Base-by-base conservation (phyloP, 225 moss, liverwort and hornwort genomes). In the Bryoerythrophyllum caledonicum region DNA sequence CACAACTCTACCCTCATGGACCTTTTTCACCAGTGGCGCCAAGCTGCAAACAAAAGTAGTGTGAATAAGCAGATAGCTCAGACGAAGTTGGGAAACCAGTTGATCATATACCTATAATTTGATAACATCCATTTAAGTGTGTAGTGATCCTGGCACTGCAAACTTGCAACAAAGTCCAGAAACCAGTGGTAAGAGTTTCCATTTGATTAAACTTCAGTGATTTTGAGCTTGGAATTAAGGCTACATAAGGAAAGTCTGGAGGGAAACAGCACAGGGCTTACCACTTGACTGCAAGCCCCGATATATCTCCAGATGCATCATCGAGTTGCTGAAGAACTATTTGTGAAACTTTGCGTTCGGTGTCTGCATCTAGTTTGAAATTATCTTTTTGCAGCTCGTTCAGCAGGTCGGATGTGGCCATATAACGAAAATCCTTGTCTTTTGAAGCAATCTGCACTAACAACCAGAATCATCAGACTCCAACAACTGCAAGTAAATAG, bases 311-410 rank as follows among this genome's bases (percentile, higher is more conserved):
- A 71, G 99, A 99, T 35, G 95, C 93, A 87, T 99, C 99, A 86
- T 99, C 99, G 75, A 99, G 99, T 87, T 99, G 99, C 92, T 99
- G 99, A 74, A 99, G 90, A 76, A 99, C 99, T 85, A 99, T 99
- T 61, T 95, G 99, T 63, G 99, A 92, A 30, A 99, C 95, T 80
- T 99, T 99, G 54, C 99, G 95, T 82, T 99, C 99, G 68, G 95
- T 99, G 38, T 99, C 99, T 60, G 79, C 72, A 77, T 99, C 99
- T 80, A 93, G 85, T 86, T 93, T 99, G 60, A 99, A 95, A 74
- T 86, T 89, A 72, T 95, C 99, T 76, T 99, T 99, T 78, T 95
- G 99, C 53, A 99, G 93, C 89, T 99, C 99, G 63, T 95, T 95
- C 72, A 99, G 88, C 71, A 99, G 88, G 86, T 99, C 99, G 63